A percentile compares a stretch with the other conserved stretches of the same genome.
phyloP scores from a whole-genome alignment of 1,284 basidiomycete genomes.

The Pyrrhoderma lamaoense region DNA sequence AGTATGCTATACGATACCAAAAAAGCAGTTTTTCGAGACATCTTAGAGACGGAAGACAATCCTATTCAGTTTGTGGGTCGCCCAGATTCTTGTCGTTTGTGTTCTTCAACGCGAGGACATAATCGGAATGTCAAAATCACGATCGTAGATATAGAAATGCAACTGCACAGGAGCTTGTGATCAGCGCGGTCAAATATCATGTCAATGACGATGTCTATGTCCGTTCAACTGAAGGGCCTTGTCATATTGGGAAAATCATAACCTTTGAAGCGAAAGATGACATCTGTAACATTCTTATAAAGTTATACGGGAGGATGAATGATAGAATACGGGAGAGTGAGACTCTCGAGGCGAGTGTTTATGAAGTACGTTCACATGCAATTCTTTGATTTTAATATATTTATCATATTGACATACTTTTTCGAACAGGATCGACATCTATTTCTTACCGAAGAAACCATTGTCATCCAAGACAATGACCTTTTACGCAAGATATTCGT shows the following conservation, averaged over 20 bases:
- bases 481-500: conserved; percentile 46
- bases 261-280: neutral
- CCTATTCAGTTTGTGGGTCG: neutral
- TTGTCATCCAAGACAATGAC: conserved; percentile 28
- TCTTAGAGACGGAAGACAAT: conserved; percentile 21
- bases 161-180: neutral
- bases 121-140: too few relatives aligned
- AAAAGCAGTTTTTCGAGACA: conserved; percentile 30
- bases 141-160: neutral
- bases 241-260: conserved; percentile 4
- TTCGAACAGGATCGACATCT: conserved; percentile 38
- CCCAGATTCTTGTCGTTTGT: neutral
- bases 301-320: conserved; percentile 9
- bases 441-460: conserved; percentile 43
- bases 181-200: conserved; percentile 6
- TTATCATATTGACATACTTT: neutral
- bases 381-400: neutral
- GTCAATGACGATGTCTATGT: conserved; percentile 7
- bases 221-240: neutral
- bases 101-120: too few relatives aligned
- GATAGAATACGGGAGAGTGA: conserved; percentile 1
- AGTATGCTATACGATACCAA: conserved; percentile 25
- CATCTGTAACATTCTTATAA: neutral
- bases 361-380: conserved; percentile 13
- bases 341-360: neutral